Evolutionary conservation across 441 rosid genomes (phyloP), one percentile per base, ranked within the genome.

Genomic region (Melastoma candidum): DNA sequence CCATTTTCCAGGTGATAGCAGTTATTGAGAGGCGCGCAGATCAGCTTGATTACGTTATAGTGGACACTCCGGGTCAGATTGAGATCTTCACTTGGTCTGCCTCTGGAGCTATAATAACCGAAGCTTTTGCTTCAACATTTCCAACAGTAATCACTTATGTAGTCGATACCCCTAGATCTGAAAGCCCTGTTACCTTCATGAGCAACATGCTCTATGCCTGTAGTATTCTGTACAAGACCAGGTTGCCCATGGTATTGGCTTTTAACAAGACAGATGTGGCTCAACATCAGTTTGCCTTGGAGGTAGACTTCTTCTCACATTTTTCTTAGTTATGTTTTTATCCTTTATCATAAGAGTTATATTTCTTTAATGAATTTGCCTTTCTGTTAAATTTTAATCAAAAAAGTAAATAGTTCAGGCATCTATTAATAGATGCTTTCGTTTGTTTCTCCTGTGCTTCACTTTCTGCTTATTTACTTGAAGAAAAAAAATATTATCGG

Each of bases 71-170:
- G 59, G 97, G 98, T 59, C 98, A 92, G 71, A 92, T 88, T 72
- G 97, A 93, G 73, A 93, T 93, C 61, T 86, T 93, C 54, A 93
- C 98, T 27, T 93, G 98, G 98, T 93, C 98, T 63, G 97, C 98
- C 58, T 93, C 98, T 11, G 98, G 98, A 50, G 95, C 98, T 61
- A 84, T 92, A 44, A 88, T 92, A 54, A 92, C 97, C 25, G 98
- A 92, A 84, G 84, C 98, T 49, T 92, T 88, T 60, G 97, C 98
- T 46, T 92, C 98, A 4, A 86, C 98, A 11, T 92, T 92, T 75
- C 98, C 97, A 2, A 92, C 98, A 48, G 67, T 92, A 47, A 71
- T 92, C 57, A 67, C 97, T 44, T 92, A 86, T 14, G 87, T 85
- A n/a, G 95, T 92, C 54, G 98, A 92, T 55, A 92, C 97, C 7